Conservation (phyloP, 106 monocot species). For the Amphibolis antarctica region DNA sequence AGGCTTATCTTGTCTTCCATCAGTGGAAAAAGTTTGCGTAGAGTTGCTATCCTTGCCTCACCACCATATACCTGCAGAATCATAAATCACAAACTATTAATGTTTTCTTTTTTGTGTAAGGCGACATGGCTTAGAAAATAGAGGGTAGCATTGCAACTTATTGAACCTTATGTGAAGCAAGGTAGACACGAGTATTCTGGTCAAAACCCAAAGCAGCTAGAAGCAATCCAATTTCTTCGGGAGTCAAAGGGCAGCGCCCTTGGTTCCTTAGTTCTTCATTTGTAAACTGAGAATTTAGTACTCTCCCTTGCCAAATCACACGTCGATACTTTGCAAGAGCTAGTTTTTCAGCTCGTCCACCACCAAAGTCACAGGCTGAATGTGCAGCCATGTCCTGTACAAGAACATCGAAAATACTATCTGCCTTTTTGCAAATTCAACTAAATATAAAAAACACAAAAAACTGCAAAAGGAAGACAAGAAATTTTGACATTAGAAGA, state of each 20-base stretch:
- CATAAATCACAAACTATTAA: background rate
- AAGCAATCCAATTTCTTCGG: slow-evolving; percentile 82
- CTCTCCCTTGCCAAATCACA: slow-evolving; percentile 87
- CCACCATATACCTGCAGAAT: slow-evolving; percentile 70
- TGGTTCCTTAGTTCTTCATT: slow-evolving; percentile 65
- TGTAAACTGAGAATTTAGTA: slow-evolving; percentile 71
- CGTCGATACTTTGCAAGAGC: slow-evolving; percentile 85
- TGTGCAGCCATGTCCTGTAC: slow-evolving; percentile 93
- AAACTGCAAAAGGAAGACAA: no score
- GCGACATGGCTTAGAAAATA: background rate
- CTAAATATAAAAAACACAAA: background rate
- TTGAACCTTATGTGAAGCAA: slow-evolving; percentile 80
- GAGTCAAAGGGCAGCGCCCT: slow-evolving; percentile 78
- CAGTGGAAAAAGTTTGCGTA: slow-evolving; percentile 70
- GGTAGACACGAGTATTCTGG: slow-evolving; percentile 58
- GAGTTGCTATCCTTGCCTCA: slow-evolving; percentile 57
- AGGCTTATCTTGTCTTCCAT: slow-evolving; percentile 92
- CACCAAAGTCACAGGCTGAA: slow-evolving; percentile 87
- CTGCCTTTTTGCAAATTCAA: background rate
- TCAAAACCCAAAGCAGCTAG: slow-evolving; percentile 78
- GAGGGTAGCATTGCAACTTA: background rate
- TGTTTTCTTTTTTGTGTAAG: no score
- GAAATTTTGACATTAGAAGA: background rate
- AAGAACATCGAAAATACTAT: background rate
- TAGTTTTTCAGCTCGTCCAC: slow-evolving; percentile 79